These are phyloP conservation scores for Citrullus amarus DNA, from an alignment of 306 rosid genomes.

Conservation along the genomic window DNA sequence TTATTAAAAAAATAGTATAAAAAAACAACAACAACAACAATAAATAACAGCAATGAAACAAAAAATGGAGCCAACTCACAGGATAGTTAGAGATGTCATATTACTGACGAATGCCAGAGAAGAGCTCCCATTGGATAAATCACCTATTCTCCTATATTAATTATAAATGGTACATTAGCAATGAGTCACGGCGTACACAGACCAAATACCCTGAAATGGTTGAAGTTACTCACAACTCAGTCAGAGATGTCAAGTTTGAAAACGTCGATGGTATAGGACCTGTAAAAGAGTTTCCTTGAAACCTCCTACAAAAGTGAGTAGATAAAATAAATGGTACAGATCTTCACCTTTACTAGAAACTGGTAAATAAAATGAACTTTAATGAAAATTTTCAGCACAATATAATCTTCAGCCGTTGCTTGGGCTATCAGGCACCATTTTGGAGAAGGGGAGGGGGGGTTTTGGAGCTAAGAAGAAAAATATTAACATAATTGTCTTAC, in stretches of 20 bases:
- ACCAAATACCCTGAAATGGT: not conserved
- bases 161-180: conserved; percentile 18
- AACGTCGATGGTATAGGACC: conserved; percentile 58
- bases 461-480: not conserved
- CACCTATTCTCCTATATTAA: conserved; percentile 47
- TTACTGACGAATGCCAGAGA: conserved; percentile 48
- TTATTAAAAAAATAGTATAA: too few species aligned
- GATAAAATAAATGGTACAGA: not conserved
- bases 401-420: not conserved
- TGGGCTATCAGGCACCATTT: not conserved
- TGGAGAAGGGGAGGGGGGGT: not conserved
- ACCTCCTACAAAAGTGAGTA: conserved; percentile 33
- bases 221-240: conserved; percentile 45
- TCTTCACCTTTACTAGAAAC: not conserved
- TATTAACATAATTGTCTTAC: conserved; percentile 31
- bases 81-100: conserved; percentile 44
- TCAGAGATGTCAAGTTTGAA: conserved; percentile 52
- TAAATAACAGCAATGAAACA: not conserved
- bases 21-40: too few species aligned
- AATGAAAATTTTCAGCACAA: not conserved
- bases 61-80: conserved; percentile 33
- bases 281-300: conserved; percentile 73
- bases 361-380: not conserved
- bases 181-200: not conserved
- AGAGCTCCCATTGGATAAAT: conserved; percentile 56